phyloP scores from a whole-genome alignment of 23 red algal species.

The Gracilaria gracilis region DNA sequence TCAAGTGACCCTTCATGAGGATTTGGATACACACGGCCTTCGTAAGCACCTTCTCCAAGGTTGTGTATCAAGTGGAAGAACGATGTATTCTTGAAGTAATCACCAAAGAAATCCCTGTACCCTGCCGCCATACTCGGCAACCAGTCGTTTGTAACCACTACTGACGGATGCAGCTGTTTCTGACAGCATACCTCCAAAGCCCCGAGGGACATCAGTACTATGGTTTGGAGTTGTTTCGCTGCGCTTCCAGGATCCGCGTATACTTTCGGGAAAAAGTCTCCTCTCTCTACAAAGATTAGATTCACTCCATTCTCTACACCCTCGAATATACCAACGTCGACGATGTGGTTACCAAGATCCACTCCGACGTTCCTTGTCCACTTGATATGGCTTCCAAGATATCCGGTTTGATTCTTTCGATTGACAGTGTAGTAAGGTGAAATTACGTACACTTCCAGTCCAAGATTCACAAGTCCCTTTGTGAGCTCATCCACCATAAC shows the following conservation, averaged over 20 bases:
- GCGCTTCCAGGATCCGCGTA: constrained; percentile 92
- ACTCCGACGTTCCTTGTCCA: constrained; percentile 96
- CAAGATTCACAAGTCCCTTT: constrained; percentile 93
- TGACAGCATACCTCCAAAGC: constrained; percentile 94
- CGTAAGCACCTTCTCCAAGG: constrained; percentile 93
- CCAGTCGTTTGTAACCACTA: constrained; percentile 98
- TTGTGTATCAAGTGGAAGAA: constrained; percentile 99
- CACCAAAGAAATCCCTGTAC: constrained; percentile 94
- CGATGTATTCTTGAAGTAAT: constrained; percentile 92
- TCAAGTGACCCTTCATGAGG: constrained; percentile 82
- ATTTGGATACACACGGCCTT: constrained; percentile 91
- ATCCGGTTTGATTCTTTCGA: constrained; percentile 88
- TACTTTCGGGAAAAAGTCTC: constrained; percentile 92
- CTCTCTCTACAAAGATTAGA: constrained; percentile 94
- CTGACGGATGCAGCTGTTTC: constrained; percentile 77
- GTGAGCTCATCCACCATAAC: constrained; percentile 99
- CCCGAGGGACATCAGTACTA: constrained; percentile 86
- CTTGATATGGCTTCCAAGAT: constrained; percentile 86
- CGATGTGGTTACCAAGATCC: constrained; percentile 87
- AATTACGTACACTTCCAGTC: constrained; percentile 97
- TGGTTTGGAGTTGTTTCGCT: constrained; percentile 79
- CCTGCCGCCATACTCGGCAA: constrained; percentile 87
- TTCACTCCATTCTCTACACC: constrained; percentile 93
- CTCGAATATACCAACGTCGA: constrained; percentile 89
- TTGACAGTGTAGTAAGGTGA: constrained; percentile 98